Base-by-base conservation (phyloP, 2,329 filamentous ascomycete species). In the Ploettnerulaceae sp. region DNA sequence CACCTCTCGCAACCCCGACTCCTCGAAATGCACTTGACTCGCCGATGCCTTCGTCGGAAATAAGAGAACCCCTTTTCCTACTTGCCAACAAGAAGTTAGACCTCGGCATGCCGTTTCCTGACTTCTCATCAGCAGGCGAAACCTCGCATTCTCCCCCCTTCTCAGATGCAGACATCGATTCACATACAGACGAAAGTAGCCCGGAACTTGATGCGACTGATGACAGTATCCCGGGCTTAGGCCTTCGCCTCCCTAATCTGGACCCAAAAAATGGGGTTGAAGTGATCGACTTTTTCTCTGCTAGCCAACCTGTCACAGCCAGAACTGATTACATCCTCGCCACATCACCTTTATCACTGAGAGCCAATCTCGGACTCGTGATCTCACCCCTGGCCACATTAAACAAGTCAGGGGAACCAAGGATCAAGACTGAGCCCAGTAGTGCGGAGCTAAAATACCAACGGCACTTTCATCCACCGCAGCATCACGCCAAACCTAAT, bases 161-260 rank as follows among this genome's bases (percentile, higher is more conserved):
- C 18, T 62, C 59, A 14, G 60, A 63, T 24, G 60, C 54, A 18
- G 58, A 63, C 26, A 43, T 60, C 14, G 60, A 63, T 46, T 59
- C 60, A 5, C 57, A 56, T 29, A 61, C 60, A 5, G 60, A 63
- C 45, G 60, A 58, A 24, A 61, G 57, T 18, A 59, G 47, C 41
- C 52, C 57, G 1, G 61, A 63, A 35, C 43, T 37, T 3, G 56
- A 59, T 8, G 11, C 36, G 3, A 37, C 28, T 9, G 49, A 50
- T 12, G 47, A 49, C 12, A 38, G 32, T 14, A 33, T 52, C 18
- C 44, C 42, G 9, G 49, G 48, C 3, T 11, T 55, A 4, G 52
- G 51, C 3, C 15, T 55, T 4, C 49, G 51, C 26, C 43, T 45
- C 22, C 14, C 28, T 9, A 33, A 31, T 24, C 48, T 8, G 21